These are phyloP conservation scores for Marvania coccoides DNA, from an alignment of 139 green algal genomes.

Conservation along the genomic window DNA sequence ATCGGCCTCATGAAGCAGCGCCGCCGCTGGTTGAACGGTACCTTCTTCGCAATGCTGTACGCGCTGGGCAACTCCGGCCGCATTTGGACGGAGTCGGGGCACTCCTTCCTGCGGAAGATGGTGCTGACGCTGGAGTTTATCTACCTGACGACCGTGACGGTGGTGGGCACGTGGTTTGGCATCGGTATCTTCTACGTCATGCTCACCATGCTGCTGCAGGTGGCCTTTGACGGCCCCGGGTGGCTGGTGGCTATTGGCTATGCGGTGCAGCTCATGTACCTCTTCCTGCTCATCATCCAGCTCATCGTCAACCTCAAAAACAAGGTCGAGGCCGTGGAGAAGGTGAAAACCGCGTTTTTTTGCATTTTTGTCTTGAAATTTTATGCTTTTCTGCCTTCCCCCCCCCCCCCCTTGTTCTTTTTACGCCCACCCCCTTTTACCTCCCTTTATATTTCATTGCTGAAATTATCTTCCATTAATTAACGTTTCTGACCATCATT, in stretches of 20 bases:
- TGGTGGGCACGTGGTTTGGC: constrained; percentile 16
- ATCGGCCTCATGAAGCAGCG: constrained; percentile 33
- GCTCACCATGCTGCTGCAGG: constrained; percentile 13
- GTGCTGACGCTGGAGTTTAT: constrained; percentile 9
- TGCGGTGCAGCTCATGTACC: constrained; percentile 20
- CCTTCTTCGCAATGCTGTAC: constrained; percentile 38
- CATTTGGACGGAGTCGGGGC: constrained; percentile 31
- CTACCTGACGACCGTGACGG: not conserved
- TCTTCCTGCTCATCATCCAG: constrained; percentile 30
- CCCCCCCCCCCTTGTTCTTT: not conserved
- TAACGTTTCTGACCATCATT: too few relatives aligned
- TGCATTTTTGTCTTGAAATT: not conserved
- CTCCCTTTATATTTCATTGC: too few relatives aligned
- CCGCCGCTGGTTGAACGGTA: constrained; percentile 35
- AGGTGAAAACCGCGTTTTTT: not conserved
- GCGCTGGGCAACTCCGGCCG: constrained; percentile 26
- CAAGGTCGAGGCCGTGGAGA: constrained; percentile 32
- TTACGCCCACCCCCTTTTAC: not conserved
- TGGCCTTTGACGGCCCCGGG: not conserved
- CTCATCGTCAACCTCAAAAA: constrained; percentile 36
- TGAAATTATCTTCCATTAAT: too few relatives aligned
- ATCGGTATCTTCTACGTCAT: constrained; percentile 32
- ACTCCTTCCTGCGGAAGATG: constrained; percentile 14
- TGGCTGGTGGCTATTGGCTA: not conserved
- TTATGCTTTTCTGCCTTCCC: not conserved